phyloP scores from a whole-genome alignment of 768 basidiomycete genomes.

The Macrolepiota dolichaula region DNA sequence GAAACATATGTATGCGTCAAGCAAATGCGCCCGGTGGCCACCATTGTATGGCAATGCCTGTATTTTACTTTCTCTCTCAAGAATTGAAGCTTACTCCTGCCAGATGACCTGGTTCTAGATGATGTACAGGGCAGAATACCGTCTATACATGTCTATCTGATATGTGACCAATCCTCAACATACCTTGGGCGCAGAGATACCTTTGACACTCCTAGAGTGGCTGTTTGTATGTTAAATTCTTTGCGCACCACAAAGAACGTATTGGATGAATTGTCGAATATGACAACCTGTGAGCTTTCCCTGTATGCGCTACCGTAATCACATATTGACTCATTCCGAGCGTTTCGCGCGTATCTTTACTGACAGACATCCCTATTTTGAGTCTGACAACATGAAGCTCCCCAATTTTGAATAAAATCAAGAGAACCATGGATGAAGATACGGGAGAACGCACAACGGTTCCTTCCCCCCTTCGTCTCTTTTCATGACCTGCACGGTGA shows the following conservation, averaged over 20 bases:
- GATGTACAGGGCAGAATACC: not conserved
- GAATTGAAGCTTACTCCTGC: not conserved
- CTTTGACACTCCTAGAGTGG: not conserved
- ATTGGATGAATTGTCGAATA: not conserved
- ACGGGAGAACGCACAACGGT: not conserved
- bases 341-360: not conserved
- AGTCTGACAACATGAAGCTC: not conserved
- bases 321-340: not conserved
- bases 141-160: not conserved
- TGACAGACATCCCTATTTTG: not conserved
- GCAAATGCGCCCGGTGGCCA: not conserved
- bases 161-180: not conserved
- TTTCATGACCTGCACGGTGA: not conserved
- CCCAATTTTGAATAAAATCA: not conserved
- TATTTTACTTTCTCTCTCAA: not conserved
- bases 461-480: not conserved
- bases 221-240: no score
- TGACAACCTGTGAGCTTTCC: not conserved
- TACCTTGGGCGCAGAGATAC: not conserved
- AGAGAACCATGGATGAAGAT: not conserved
- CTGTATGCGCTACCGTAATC: not conserved
- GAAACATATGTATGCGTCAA: not conserved
- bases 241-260: no score
- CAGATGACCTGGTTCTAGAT: not conserved
- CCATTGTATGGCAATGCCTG: not conserved